Evolutionary conservation across 345 rosid genomes (phyloP).

Genomic region (Linum tenue): DNA sequence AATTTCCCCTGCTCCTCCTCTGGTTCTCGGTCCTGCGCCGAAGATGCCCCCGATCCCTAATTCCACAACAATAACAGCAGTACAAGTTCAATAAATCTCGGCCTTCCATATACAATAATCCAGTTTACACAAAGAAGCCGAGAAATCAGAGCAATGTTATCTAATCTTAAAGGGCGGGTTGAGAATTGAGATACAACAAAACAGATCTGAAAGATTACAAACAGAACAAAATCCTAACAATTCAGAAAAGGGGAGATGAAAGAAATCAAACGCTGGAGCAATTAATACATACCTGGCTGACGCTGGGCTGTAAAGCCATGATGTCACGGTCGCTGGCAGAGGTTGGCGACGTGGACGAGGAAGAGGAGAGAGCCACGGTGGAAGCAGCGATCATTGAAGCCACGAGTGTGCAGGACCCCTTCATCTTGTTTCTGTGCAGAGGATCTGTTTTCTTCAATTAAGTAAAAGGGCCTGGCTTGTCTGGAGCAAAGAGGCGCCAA

Average conservation of each 20-base stretch:
- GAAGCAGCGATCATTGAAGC: slow-evolving; percentile 45
- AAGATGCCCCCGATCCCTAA: neutral
- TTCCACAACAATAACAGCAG: too few species aligned
- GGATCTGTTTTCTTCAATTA: neutral
- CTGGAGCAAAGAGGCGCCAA: neutral
- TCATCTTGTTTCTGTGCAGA: slow-evolving; percentile 18
- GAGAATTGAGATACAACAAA: neutral
- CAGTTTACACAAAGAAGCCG: too few species aligned
- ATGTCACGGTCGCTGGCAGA: neutral
- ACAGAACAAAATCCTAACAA: too few species aligned
- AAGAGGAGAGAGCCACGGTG: slow-evolving; percentile 34
- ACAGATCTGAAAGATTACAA: too few species aligned
- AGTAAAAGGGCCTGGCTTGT: neutral
- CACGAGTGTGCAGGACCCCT: slow-evolving; percentile 29
- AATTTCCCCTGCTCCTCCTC: neutral
- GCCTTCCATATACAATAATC: too few species aligned
- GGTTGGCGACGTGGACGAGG: slow-evolving; percentile 16
- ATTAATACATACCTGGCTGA: too few species aligned
- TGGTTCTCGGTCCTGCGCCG: neutral
- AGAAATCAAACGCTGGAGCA: too few species aligned
- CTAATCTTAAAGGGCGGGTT: neutral
- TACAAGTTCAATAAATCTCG: too few species aligned
- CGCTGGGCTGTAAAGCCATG: neutral
- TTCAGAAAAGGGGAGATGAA: too few species aligned
- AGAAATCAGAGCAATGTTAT: too few species aligned